Base-by-base conservation (phyloP, 164 flowering plant genomes). In the Stephania yunnanensis region DNA sequence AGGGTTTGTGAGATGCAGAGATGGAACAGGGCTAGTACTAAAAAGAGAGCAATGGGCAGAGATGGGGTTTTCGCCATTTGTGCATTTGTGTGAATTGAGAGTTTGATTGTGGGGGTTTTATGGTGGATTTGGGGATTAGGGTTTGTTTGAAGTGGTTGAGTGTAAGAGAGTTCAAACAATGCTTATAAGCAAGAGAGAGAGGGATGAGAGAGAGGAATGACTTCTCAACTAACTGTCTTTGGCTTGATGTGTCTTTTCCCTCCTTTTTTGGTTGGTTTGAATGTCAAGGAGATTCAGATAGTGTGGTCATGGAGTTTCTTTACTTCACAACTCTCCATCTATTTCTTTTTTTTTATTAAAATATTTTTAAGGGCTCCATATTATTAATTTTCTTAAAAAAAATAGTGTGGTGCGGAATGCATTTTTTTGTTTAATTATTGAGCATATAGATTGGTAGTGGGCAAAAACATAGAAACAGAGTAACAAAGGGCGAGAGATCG, bases 141-240 rank as follows among this genome's bases (percentile, higher is more conserved):
- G 36, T 50, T 50, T 50, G 10, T 50, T 50, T 50, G 10, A 20
- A 67, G 64, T 30, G 30, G 74, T 76, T 42, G 78, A 71, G 74
- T 76, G 74, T 64, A 71, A 76, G 65, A 46, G 78, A 64, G 74
- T 71, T 63, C 72, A 48, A 70, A 61, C 20, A 2, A 68, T 36
- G 77, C 74, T 71, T 76, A 76, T 74, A 76, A 71, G 78, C 78
- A 65, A 76, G 10, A 71, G 50, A 61, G 44, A 75, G 17, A 69
- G 29, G 22, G 44, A 67, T 3, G 25, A n/a, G 5, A 70, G 31
- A 12, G 31, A 42, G 46, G 42, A 46, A 68, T 7, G 6, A 4
- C 15, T 58, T 17, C 65, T 4, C 22, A 58, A 58, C 65, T 44
- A 69, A 69, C 71, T 69, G 44, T 69, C 52, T 19, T 44, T 11